Conservation (phyloP, 768 basidiomycete species). For the Calvatia gigantea region DNA sequence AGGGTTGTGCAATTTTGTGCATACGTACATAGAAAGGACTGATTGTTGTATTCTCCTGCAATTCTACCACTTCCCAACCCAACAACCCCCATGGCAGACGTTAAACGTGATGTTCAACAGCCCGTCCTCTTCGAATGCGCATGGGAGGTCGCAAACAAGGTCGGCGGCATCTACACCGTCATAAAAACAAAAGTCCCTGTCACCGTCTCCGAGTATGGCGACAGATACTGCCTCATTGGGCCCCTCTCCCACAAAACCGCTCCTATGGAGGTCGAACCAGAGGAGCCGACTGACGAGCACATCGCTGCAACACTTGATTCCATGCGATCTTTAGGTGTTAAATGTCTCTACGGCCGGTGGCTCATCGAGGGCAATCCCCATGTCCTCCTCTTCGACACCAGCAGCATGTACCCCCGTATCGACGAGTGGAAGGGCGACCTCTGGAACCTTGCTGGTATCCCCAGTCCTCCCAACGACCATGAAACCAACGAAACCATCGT, state of each 20-base stretch:
- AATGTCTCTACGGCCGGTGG: slow-evolving; percentile 95
- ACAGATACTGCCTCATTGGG: slow-evolving; percentile 93
- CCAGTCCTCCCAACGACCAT: slow-evolving; percentile 92
- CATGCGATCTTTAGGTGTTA: slow-evolving; percentile 90
- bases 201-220: slow-evolving; percentile 93
- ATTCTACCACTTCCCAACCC: slow-evolving; percentile 13
- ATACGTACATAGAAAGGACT: too few relatives aligned
- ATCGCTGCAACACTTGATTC: slow-evolving; percentile 70
- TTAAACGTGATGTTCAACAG: slow-evolving; percentile 70
- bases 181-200: slow-evolving; percentile 99
- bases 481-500: slow-evolving; percentile 99
- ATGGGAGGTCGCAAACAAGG: slow-evolving; percentile 99
- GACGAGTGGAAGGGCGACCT: slow-evolving; percentile 99
- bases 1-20: slow-evolving; percentile 17
- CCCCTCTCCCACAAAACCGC: slow-evolving; percentile 98
- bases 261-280: slow-evolving; percentile 96
- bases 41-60: slow-evolving; percentile 13
- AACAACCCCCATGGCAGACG: slow-evolving; percentile 31
- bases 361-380: slow-evolving; percentile 95
- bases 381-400: slow-evolving; percentile 94
- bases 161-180: slow-evolving; percentile 99
- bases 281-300: slow-evolving; percentile 82
- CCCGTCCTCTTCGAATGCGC: slow-evolving; percentile 91
- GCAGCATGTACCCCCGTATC: slow-evolving; percentile 78
- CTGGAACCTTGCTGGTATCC: slow-evolving; percentile 98